phyloP scores from a whole-genome alignment of 2,329 filamentous ascomycete species.

The Alternaria hordeiaustralica region DNA sequence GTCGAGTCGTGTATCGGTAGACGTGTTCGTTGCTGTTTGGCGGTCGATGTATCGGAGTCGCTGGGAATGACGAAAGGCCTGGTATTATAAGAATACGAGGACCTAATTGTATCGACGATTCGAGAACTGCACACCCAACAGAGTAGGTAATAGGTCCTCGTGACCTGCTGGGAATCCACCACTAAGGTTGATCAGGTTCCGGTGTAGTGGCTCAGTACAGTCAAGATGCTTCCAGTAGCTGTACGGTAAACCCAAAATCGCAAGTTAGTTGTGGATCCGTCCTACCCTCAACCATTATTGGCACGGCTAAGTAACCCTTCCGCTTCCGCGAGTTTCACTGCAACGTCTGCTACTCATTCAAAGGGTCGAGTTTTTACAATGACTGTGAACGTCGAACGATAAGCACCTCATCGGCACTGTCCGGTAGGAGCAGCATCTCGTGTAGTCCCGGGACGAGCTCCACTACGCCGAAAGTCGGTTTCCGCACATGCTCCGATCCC shows the following conservation, averaged over 20 bases:
- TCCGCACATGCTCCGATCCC: constrained; percentile 25
- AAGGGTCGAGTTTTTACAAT: constrained; percentile 1
- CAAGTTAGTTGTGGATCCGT: constrained; percentile 27
- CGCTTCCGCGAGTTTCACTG: constrained; percentile 22
- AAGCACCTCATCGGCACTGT: constrained; percentile 30
- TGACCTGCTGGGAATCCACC: constrained; percentile 20
- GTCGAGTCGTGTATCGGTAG: constrained; percentile 4
- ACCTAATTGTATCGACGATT: constrained; percentile 34
- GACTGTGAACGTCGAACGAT: constrained; percentile 31
- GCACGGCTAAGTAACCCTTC: constrained; percentile 17
- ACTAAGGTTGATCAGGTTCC: constrained; percentile 28
- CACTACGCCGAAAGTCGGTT: constrained; percentile 17
- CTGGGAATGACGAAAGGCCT: constrained; percentile 6
- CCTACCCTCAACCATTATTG: constrained; percentile 6
- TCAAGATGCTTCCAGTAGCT: constrained; percentile 25
- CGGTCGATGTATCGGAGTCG: neutral
- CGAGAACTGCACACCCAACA: constrained; percentile 20
- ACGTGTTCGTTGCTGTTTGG: neutral
- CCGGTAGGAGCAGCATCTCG: constrained; percentile 22
- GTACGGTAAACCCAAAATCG: constrained; percentile 30
- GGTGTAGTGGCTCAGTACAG: constrained; percentile 17
- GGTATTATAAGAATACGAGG: constrained; percentile 18
- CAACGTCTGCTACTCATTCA: constrained; percentile 10
- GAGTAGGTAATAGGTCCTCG: constrained; percentile 24
- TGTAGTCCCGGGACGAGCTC: constrained; percentile 18